Evolutionary conservation across 2,329 filamentous ascomycete genomes (phyloP).

Genomic region (Aureobasidium musti): DNA sequence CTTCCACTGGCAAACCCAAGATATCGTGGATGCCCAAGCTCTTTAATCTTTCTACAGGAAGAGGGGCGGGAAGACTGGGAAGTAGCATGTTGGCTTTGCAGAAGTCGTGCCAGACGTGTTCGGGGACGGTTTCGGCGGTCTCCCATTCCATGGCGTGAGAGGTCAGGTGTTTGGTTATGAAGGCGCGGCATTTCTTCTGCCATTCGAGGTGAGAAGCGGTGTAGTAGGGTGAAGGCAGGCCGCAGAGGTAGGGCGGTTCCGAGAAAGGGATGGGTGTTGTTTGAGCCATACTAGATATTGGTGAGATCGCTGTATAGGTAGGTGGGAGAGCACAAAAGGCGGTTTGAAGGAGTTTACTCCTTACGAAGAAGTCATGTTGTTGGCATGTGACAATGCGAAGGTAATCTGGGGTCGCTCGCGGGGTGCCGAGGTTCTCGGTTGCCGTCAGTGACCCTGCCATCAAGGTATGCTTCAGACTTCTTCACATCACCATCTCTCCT

Average conservation of each 20-base stretch:
- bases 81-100: slow-evolving; percentile 67
- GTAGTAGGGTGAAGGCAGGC: slow-evolving; percentile 72
- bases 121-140: slow-evolving; percentile 62
- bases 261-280: slow-evolving; percentile 62
- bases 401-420: slow-evolving; percentile 1
- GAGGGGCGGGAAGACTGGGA: slow-evolving; percentile 67
- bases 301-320: neutral
- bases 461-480: neutral
- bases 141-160: slow-evolving; percentile 70
- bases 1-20: slow-evolving; percentile 66
- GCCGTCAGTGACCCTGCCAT: neutral
- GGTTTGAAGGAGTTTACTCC: neutral
- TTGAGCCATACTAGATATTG: slow-evolving; percentile 6
- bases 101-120: slow-evolving; percentile 65
- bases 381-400: slow-evolving; percentile 3
- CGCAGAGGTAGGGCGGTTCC: slow-evolving; percentile 70
- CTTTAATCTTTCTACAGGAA: slow-evolving; percentile 69
- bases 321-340: neutral
- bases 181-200: slow-evolving; percentile 68
- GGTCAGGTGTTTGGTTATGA: slow-evolving; percentile 64
- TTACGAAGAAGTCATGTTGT: neutral
- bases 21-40: slow-evolving; percentile 66
- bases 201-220: slow-evolving; percentile 64
- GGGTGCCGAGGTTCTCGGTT: slow-evolving; percentile 21
- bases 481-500: neutral